Base-by-base conservation (phyloP, 202 grass and related monocot species). In the Carex arenaria region DNA sequence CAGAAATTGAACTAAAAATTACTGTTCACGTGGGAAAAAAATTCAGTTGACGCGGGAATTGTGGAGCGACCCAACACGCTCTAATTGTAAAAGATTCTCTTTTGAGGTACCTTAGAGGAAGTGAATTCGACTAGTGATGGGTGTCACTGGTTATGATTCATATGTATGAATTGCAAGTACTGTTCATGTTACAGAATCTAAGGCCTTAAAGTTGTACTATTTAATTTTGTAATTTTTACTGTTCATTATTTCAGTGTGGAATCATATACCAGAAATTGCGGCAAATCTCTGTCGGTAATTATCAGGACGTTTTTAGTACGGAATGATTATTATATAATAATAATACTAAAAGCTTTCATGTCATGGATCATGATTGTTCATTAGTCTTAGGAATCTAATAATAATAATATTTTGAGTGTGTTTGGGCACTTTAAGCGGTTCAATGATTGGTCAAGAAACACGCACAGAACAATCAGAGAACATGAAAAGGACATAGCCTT, bases 311-410 rank as follows among this genome's bases (percentile, higher is more conserved):
- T 14, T 17, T 17, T 3, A 18, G 65, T 20, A 70, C 38, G 38
- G 54, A 45, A 22, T 45, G 26, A 45, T 38, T 80, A 57, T 77
- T 56, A 80, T 80, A 45, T 64, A 30, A 64, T 71, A 22, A 4
- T 36, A 22, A 4, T 36, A 62, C 30, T 14, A 81, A 20, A 65
- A 47, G 38, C 19, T 54, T 81, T 81, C 67, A 64, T 40, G 38
- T 40, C 22, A 9, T 49, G 79, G 7, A 6, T 67, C 47, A 81
- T 81, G 79, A 67, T 81, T 67, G 36, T 40, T 45, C 40, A 81
- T 51, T 62, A 66, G 59, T 81, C 79, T 81, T 81, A 81, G 79
- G 79, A 65, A 65, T 67, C 59, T 81, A 63, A 80, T 64, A 64
- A 81, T 79, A 40, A 79, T 67, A 20, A 69, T 68, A 1, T 81